Percentiles rank a stretch among this genome's conserved stretches.
Conservation (phyloP, 2,329 filamentous ascomycete genomes). For the Pseudocercospora crystallina region DNA sequence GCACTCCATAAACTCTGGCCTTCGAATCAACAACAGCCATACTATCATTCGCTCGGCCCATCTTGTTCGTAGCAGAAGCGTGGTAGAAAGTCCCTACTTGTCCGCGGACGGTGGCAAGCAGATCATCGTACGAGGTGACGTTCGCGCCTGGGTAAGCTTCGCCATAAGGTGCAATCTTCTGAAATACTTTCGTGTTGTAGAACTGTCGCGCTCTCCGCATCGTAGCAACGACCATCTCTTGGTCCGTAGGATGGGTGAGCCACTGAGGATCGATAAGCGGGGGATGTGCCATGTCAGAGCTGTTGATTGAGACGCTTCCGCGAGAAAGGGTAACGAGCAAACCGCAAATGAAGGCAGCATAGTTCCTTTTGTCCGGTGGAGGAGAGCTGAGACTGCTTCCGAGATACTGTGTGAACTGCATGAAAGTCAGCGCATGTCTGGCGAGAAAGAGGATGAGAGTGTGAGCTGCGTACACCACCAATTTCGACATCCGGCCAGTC, state of each 20-base stretch:
- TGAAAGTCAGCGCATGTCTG: constrained; percentile 5
- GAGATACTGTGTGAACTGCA: constrained; percentile 10
- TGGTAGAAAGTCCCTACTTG: constrained; percentile 7
- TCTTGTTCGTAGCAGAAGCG: constrained; percentile 16
- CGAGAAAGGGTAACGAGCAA: constrained; percentile 37
- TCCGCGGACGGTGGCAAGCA: constrained; percentile 3
- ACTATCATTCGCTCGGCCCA: constrained; percentile 7
- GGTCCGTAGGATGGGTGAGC: constrained; percentile 36
- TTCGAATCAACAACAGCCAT: constrained; percentile 23
- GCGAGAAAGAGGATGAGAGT: background rate
- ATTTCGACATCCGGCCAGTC: constrained; percentile 38
- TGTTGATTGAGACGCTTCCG: constrained; percentile 37
- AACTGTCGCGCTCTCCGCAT: constrained; percentile 35
- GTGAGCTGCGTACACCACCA: constrained; percentile 15
- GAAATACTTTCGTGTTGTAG: constrained; percentile 28
- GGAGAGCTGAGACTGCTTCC: background rate
- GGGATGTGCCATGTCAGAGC: constrained; percentile 24
- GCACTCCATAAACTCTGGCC: constrained; percentile 21
- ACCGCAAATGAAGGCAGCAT: constrained; percentile 33
- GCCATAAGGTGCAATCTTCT: constrained; percentile 22
- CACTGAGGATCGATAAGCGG: constrained; percentile 39
- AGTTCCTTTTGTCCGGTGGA: constrained; percentile 30
- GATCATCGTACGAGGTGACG: constrained; percentile 13
- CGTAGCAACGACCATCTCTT: constrained; percentile 33
- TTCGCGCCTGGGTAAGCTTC: constrained; percentile 17